These are phyloP conservation scores for Podochytrium sp. DNA, from an alignment of 192 early-diverging fungal genomes.

Conservation along the genomic window DNA sequence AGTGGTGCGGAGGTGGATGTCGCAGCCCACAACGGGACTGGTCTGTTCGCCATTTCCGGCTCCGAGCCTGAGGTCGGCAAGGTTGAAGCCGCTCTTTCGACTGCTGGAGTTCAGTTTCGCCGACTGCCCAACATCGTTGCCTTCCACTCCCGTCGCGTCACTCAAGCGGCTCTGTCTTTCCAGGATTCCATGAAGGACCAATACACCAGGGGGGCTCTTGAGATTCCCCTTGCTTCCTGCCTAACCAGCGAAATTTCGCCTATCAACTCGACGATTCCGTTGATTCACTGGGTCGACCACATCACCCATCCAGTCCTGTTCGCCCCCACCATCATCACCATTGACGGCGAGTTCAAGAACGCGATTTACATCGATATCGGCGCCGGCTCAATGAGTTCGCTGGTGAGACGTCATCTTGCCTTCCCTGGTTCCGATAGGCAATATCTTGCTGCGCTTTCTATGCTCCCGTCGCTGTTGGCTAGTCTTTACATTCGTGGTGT, in stretches of 20 bases:
- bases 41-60: background rate
- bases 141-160: conserved; percentile 1
- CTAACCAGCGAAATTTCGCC: background rate
- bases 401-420: background rate
- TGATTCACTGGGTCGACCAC: conserved; percentile 7
- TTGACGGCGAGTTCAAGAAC: background rate
- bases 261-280: background rate
- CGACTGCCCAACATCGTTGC: conserved; percentile 3
- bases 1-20: background rate
- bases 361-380: background rate
- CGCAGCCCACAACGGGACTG: background rate
- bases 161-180: background rate
- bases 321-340: background rate
- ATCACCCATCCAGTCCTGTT: conserved; percentile 4
- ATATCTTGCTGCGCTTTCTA: background rate
- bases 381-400: background rate
- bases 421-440: background rate
- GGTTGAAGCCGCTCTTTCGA: background rate
- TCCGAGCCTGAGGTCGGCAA: background rate
- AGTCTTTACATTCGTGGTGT: background rate
- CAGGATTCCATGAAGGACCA: background rate
- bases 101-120: background rate
- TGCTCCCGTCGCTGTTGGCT: background rate
- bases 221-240: background rate
- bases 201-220: background rate